phyloP scores from a whole-genome alignment of 2,329 filamentous ascomycete species.

The Venturiaceae sp. region DNA sequence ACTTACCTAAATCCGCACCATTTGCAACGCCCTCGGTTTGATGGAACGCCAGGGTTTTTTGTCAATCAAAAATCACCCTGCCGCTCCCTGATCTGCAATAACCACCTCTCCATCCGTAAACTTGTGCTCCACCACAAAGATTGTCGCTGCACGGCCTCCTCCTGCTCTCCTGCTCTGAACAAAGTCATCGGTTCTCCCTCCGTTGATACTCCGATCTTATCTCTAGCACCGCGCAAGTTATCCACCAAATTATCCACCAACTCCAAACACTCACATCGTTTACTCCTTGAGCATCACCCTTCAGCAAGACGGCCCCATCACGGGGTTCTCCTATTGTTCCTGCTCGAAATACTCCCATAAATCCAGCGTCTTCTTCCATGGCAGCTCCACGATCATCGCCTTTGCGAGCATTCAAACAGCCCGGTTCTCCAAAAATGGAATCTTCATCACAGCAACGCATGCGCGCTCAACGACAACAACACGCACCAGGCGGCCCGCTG shows the following conservation, averaged over 20 bases:
- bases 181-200: neutral
- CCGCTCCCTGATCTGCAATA: neutral
- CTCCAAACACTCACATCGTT: neutral
- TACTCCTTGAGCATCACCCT: neutral
- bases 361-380: neutral
- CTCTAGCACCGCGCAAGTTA: neutral
- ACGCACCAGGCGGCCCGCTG: neutral
- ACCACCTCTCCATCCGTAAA: neutral
- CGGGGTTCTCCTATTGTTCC: neutral
- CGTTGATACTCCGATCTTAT: neutral
- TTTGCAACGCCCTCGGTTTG: neutral
- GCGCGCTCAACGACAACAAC: neutral
- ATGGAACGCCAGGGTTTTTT: neutral
- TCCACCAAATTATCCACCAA: neutral
- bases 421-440: neutral
- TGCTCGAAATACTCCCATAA: neutral
- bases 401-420: slow-evolving; percentile 2
- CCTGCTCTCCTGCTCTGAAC: neutral
- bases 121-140: neutral
- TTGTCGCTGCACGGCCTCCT: neutral
- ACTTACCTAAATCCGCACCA: neutral
- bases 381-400: neutral
- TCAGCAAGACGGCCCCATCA: neutral
- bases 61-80: neutral
- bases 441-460: neutral